These are phyloP conservation scores for Hymenoscyphus fraxineus DNA, from an alignment of 2,329 filamentous ascomycete species.

Conservation along the genomic window DNA sequence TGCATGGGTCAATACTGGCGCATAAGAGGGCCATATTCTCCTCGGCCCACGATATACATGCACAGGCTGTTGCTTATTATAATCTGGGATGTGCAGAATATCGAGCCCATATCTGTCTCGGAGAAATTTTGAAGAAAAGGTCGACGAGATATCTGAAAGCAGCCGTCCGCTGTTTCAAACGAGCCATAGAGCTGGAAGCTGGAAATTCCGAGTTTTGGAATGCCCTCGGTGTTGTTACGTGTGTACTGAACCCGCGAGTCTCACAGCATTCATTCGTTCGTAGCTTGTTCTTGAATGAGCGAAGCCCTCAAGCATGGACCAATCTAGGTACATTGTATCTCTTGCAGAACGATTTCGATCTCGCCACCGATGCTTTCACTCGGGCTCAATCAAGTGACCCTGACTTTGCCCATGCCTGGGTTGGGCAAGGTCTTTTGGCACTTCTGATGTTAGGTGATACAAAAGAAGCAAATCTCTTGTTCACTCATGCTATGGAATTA, in stretches of 20 bases:
- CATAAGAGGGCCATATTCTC: conserved; percentile 82
- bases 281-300: conserved; percentile 87
- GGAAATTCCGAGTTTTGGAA: conserved; percentile 98
- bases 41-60: conserved; percentile 71
- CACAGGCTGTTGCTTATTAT: conserved; percentile 94
- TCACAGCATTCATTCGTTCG: conserved; percentile 91
- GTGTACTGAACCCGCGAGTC: conserved; percentile 77
- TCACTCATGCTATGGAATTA: conserved; percentile 93
- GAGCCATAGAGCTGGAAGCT: conserved; percentile 90
- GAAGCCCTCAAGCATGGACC: conserved; percentile 80
- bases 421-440: conserved; percentile 86
- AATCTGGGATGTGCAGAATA: conserved; percentile 95
- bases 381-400: conserved; percentile 91
- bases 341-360: conserved; percentile 73
- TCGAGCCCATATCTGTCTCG: conserved; percentile 68
- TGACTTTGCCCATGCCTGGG: conserved; percentile 88
- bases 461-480: conserved; percentile 76
- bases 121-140: conserved; percentile 49
- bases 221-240: conserved; percentile 85
- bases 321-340: conserved; percentile 87
- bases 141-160: conserved; percentile 70
- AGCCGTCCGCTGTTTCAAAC: conserved; percentile 86
- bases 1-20: conserved; percentile 73
- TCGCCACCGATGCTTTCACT: conserved; percentile 89
- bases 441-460: conserved; percentile 64